A percentile compares a stretch with the other conserved stretches of the same genome.
phyloP scores from a whole-genome alignment of 108 stramenopile species.

The Cyclostephanos invisitatus region DNA sequence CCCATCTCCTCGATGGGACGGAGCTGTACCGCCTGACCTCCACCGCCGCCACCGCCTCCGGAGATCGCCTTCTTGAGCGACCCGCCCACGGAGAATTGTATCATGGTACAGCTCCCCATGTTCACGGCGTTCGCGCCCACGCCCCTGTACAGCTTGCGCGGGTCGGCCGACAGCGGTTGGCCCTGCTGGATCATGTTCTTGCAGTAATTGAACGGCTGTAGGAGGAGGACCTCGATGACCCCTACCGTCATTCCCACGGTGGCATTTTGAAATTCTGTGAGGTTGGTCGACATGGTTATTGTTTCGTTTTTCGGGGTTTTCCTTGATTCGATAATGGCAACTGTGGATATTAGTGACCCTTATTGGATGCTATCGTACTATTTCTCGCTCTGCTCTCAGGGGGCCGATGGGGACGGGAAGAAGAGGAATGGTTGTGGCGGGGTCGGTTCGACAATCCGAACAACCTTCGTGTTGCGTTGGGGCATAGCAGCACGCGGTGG shows the following conservation, averaged over 20 bases:
- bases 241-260: constrained; percentile 94
- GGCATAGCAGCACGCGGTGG: too few species aligned
- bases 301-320: background rate
- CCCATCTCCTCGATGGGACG: constrained; percentile 76
- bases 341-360: too few species aligned
- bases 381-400: too few species aligned
- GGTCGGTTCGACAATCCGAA: too few species aligned
- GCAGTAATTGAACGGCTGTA: constrained; percentile 93
- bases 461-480: too few species aligned
- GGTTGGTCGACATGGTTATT: constrained; percentile 83
- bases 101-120: constrained; percentile 94
- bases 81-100: constrained; percentile 91
- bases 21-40: too few species aligned
- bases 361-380: too few species aligned
- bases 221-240: constrained; percentile 85
- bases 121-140: constrained; percentile 88
- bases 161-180: constrained; percentile 78
- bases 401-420: too few species aligned
- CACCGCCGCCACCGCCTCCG: constrained; percentile 56
- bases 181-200: constrained; percentile 92
- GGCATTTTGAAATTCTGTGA: constrained; percentile 89
- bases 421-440: too few species aligned
- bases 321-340: too few species aligned
- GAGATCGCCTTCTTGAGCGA: constrained; percentile 65
- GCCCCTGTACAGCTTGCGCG: constrained; percentile 83